Evolutionary conservation across 2,329 filamentous ascomycete genomes (phyloP).

Genomic region (Colletotrichum sp.): DNA sequence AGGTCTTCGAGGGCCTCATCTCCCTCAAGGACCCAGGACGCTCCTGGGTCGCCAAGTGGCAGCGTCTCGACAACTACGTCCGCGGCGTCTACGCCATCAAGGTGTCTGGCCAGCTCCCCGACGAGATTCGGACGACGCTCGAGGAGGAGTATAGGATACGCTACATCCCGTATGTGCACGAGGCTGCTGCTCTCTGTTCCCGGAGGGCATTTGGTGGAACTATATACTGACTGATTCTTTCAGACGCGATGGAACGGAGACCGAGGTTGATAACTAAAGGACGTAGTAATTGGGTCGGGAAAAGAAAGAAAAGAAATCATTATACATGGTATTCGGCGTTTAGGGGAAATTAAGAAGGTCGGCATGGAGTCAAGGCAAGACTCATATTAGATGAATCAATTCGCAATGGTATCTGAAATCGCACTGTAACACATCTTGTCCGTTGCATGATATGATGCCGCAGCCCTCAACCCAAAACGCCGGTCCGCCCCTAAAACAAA

Average conservation of each 20-base stretch:
- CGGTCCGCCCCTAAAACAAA: background rate
- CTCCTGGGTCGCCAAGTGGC: constrained; percentile 98
- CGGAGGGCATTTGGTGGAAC: background rate
- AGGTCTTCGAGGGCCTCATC: constrained; percentile 94
- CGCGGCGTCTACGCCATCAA: constrained; percentile 93
- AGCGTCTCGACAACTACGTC: constrained; percentile 87
- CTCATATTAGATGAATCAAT: constrained; percentile 8
- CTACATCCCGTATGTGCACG: constrained; percentile 65
- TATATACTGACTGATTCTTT: constrained; percentile 3
- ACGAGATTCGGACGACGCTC: constrained; percentile 65
- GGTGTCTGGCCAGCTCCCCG: constrained; percentile 81
- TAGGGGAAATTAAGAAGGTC: background rate
- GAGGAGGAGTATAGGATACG: constrained; percentile 68
- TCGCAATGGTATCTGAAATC: constrained; percentile 33
- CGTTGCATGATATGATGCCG: background rate
- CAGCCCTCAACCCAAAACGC: constrained; percentile 3
- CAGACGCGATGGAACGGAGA: constrained; percentile 63
- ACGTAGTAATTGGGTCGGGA: background rate
- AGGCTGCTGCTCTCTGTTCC: background rate
- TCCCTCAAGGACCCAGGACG: constrained; percentile 80
- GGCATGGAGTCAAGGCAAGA: constrained; percentile 12
- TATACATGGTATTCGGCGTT: constrained; percentile 33
- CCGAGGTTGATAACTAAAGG: constrained; percentile 48
- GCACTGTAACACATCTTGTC: background rate
- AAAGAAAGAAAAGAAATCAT: background rate